Conservation (phyloP, 805 yeast species). For the Teunomyces panamensis region DNA sequence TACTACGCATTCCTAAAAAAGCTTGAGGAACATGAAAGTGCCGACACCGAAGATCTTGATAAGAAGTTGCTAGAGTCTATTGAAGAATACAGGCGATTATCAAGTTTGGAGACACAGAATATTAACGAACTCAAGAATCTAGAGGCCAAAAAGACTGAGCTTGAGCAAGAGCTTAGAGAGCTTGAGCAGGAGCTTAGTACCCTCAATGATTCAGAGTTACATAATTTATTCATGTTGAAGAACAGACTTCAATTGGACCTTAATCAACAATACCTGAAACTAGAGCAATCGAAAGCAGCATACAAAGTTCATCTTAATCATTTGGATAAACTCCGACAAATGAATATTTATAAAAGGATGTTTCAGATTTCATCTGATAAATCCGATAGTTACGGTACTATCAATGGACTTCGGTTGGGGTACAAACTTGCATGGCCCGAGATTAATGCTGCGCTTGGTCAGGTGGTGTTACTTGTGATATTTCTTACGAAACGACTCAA, state of each 20-base stretch:
- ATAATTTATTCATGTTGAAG: constrained; percentile 43
- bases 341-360: constrained; percentile 80
- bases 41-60: constrained; percentile 25
- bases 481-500: constrained; percentile 60
- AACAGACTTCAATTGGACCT: constrained; percentile 59
- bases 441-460: constrained; percentile 89
- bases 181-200: constrained; percentile 39
- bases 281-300: constrained; percentile 61
- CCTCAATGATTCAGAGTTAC: constrained; percentile 42
- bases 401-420: constrained; percentile 84
- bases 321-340: constrained; percentile 64
- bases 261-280: constrained; percentile 47
- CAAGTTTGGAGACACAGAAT: constrained; percentile 31
- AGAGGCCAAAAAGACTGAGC: constrained; percentile 40
- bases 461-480: constrained; percentile 63
- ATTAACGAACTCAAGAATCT: constrained; percentile 32
- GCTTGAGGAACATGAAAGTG: constrained; percentile 40
- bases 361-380: constrained; percentile 76
- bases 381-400: constrained; percentile 75
- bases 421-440: constrained; percentile 82
- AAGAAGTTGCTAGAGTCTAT: constrained; percentile 47
- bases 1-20: constrained; percentile 72
- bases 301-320: constrained; percentile 62
- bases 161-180: constrained; percentile 48
- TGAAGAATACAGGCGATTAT: constrained; percentile 42